Evolutionary conservation across 192 early-diverging fungal species (phyloP).

Genomic region (Coemansia sp.): DNA sequence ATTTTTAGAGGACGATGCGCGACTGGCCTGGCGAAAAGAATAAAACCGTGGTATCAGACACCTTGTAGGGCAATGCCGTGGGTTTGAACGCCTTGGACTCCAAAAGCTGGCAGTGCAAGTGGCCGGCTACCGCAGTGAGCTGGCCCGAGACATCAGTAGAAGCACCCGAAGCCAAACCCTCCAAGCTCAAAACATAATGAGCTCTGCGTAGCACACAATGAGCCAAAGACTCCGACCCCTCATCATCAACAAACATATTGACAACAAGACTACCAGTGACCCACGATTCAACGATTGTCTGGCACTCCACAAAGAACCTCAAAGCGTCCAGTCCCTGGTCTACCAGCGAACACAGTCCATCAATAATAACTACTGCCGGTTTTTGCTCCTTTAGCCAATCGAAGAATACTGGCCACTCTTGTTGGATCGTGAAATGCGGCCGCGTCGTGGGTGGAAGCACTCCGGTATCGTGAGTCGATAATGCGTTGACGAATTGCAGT

Average conservation of each 20-base stretch:
- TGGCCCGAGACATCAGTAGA: constrained; percentile 46
- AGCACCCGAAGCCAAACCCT: constrained; percentile 29
- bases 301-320: constrained; percentile 22
- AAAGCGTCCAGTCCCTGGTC: constrained; percentile 16
- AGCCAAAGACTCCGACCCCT: constrained; percentile 11
- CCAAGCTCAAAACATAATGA: constrained; percentile 37
- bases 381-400: constrained; percentile 10
- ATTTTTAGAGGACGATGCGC: constrained; percentile 32
- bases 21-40: constrained; percentile 54
- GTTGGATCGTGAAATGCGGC: constrained; percentile 19
- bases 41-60: constrained; percentile 38
- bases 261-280: constrained; percentile 12
- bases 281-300: constrained; percentile 21
- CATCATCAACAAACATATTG: constrained; percentile 37
- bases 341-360: constrained; percentile 35
- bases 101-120: constrained; percentile 35
- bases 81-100: constrained; percentile 29
- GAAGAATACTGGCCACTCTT: constrained; percentile 33
- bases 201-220: constrained; percentile 18
- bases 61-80: constrained; percentile 25
- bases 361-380: constrained; percentile 16
- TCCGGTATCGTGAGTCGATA: background rate
- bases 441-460: constrained; percentile 11
- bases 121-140: constrained; percentile 40
- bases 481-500: constrained; percentile 31